phyloP scores from a whole-genome alignment of 129 eudicot species.

The Artemisia annua region DNA sequence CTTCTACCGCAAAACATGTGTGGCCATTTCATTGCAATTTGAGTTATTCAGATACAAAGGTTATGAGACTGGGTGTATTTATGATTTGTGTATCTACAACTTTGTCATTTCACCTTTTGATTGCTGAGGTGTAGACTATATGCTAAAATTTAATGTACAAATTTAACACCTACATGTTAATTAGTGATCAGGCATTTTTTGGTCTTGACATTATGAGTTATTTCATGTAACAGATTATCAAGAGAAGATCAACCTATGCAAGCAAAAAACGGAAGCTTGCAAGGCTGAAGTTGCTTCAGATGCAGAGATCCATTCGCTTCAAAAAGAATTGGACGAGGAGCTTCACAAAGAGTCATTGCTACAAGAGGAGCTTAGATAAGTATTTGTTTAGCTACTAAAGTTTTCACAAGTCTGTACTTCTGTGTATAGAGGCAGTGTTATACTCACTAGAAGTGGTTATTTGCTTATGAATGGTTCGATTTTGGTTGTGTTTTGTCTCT shows the following conservation, averaged over 20 bases:
- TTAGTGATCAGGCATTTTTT: slow-evolving; percentile 4
- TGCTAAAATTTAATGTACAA: background rate
- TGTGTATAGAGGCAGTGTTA: too few relatives aligned
- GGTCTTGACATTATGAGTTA: background rate
- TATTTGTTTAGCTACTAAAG: slow-evolving; percentile 16
- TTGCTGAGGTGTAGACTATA: too few relatives aligned
- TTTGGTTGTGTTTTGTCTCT: too few relatives aligned
- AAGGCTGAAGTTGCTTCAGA: slow-evolving; percentile 60
- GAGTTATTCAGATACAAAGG: too few relatives aligned
- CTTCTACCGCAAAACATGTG: too few relatives aligned
- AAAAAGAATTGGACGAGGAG: slow-evolving; percentile 64
- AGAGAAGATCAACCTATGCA: slow-evolving; percentile 64
- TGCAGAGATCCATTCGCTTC: slow-evolving; percentile 53
- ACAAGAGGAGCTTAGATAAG: slow-evolving; percentile 81
- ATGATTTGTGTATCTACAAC: too few relatives aligned
- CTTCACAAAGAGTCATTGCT: slow-evolving; percentile 50
- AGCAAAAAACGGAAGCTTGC: slow-evolving; percentile 61
- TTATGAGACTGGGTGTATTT: too few relatives aligned
- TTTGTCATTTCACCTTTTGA: background rate
- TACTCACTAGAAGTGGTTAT: too few relatives aligned
- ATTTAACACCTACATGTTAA: background rate
- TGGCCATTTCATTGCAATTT: too few relatives aligned
- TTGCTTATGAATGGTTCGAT: too few relatives aligned
- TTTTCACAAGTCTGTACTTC: too few relatives aligned
- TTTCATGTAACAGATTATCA: slow-evolving; percentile 51